phyloP scores from a whole-genome alignment of 2,329 filamentous ascomycete species.

The Beauveria varroae region DNA sequence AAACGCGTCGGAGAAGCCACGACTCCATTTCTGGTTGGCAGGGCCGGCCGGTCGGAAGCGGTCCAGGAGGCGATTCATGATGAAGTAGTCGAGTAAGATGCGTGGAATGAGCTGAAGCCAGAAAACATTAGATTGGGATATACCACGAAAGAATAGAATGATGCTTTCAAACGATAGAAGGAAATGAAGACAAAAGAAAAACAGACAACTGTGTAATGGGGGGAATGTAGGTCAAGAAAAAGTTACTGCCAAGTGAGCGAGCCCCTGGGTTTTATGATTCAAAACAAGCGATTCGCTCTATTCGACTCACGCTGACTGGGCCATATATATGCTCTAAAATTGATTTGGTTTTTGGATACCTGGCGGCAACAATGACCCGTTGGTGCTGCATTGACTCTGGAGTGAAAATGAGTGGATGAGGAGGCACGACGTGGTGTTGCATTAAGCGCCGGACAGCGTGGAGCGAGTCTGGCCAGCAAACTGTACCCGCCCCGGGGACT shows the following conservation, averaged over 20 bases:
- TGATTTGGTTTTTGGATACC: neutral
- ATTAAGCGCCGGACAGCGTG: constrained; percentile 4
- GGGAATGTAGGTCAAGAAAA: neutral
- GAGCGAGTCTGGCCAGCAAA: neutral
- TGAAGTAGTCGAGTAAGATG: neutral
- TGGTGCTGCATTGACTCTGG: neutral
- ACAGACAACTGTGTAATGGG: neutral
- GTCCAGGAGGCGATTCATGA: neutral
- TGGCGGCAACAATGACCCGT: neutral
- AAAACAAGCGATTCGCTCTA: neutral
- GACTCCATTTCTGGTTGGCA: constrained; percentile 6
- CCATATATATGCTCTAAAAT: neutral
- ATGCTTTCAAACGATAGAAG: no score
- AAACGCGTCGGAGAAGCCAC: neutral
- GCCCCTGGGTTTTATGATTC: neutral
- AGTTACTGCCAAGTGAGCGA: neutral
- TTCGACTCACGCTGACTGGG: no score
- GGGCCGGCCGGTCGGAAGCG: neutral
- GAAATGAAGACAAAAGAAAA: constrained; percentile 10
- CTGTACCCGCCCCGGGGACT: neutral
- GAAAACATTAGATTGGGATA: neutral
- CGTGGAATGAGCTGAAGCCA: neutral
- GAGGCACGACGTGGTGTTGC: neutral
- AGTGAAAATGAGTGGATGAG: constrained; percentile 4
- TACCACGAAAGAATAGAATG: neutral